A percentile compares a stretch with the other conserved stretches of the same genome.
These are phyloP conservation scores for Pleurotus sapidus DNA, from an alignment of 768 basidiomycete genomes.

Conservation along the genomic window DNA sequence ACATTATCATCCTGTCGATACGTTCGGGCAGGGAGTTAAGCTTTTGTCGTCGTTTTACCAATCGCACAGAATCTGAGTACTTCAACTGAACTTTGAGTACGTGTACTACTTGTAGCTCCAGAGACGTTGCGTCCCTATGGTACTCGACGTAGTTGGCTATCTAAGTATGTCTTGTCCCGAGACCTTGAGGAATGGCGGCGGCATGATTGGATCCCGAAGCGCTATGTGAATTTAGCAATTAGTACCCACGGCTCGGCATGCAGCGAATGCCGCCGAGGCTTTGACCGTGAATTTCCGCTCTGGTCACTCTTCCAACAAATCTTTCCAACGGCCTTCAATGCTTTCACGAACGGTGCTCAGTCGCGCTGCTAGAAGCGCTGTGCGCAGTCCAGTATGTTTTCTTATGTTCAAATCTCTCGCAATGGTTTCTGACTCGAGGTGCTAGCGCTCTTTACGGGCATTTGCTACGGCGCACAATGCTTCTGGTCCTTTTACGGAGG, in stretches of 20 bases:
- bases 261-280: too few relatives aligned
- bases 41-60: constrained; percentile 1
- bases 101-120: too few relatives aligned
- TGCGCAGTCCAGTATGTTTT: constrained; percentile 34
- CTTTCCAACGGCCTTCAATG: constrained; percentile 19
- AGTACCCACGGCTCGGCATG: neutral
- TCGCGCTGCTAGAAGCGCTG: constrained; percentile 38
- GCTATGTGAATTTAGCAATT: neutral
- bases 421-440: neutral
- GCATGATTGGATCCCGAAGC: too few relatives aligned
- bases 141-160: too few relatives aligned
- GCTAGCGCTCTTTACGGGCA: constrained; percentile 55
- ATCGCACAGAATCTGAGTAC: neutral
- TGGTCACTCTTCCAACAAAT: neutral
- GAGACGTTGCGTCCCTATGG: too few relatives aligned
- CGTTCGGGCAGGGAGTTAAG: neutral
- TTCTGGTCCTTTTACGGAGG: constrained; percentile 77
- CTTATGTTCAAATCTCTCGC: too few relatives aligned
- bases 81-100: neutral
- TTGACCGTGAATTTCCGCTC: constrained; percentile 5
- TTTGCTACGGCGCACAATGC: constrained; percentile 73
- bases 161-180: too few relatives aligned
- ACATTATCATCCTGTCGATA: neutral
- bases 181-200: too few relatives aligned
- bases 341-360: constrained; percentile 40